Conservation (phyloP, 1,284 basidiomycete genomes). For the Anthracocystis walkeri region DNA sequence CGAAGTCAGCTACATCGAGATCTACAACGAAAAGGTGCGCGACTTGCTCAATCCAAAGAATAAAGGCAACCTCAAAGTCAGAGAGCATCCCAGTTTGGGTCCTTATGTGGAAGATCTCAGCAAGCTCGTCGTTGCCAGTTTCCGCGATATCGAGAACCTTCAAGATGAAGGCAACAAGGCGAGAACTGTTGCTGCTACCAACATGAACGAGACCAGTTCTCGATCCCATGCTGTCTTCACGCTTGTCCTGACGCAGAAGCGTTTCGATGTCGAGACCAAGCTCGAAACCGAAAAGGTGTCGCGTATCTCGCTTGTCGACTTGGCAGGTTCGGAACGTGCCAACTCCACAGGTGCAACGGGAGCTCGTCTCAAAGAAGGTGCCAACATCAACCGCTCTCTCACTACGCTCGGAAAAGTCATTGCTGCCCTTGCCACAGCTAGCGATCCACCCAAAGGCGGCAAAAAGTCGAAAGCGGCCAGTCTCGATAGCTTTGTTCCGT, state of each 20-base stretch:
- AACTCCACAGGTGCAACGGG: constrained; percentile 69
- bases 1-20: constrained; percentile 97
- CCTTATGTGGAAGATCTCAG: constrained; percentile 98
- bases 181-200: constrained; percentile 65
- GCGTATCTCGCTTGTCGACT: constrained; percentile 64
- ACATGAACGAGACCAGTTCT: constrained; percentile 67
- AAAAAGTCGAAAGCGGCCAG: constrained; percentile 51
- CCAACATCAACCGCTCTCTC: constrained; percentile 66
- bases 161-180: constrained; percentile 99
- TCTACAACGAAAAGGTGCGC: constrained; percentile 83
- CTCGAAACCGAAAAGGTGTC: constrained; percentile 65
- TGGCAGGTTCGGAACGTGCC: constrained; percentile 66
- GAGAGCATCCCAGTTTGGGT: constrained; percentile 85
- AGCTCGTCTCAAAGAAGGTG: constrained; percentile 67
- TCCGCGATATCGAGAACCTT: constrained; percentile 95
- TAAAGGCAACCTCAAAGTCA: constrained; percentile 91
- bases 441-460: constrained; percentile 48
- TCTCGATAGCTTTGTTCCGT: constrained; percentile 63
- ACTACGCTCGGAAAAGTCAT: constrained; percentile 63
- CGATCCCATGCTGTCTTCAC: constrained; percentile 67
- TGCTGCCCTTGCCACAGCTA: constrained; percentile 61
- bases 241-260: constrained; percentile 59
- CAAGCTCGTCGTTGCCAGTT: constrained; percentile 89
- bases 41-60: constrained; percentile 98
- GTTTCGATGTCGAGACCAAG: constrained; percentile 55